Percentiles rank a stretch among this genome's conserved stretches.
Conservation (phyloP, 2,329 filamentous ascomycete genomes). For the Aspergillus fumigatiaffinis region DNA sequence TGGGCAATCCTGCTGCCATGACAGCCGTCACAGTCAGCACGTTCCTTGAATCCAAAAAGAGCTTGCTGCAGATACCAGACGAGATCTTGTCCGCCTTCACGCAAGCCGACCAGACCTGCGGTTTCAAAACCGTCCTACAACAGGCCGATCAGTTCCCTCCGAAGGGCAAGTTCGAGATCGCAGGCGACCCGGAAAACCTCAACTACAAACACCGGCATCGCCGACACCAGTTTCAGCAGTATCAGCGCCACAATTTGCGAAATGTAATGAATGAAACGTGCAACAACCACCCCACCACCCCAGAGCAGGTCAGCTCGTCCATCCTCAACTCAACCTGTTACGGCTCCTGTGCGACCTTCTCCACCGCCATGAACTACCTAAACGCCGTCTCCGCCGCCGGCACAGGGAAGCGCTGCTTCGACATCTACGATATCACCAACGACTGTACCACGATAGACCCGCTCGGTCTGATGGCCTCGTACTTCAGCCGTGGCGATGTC, state of each 20-base stretch:
- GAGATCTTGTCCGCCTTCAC: slow-evolving; percentile 27
- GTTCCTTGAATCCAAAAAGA: slow-evolving; percentile 25
- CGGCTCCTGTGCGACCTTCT: slow-evolving; percentile 33
- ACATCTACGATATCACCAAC: slow-evolving; percentile 32
- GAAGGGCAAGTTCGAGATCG: slow-evolving; percentile 25
- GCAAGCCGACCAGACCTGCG: slow-evolving; percentile 28
- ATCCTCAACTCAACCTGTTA: slow-evolving; percentile 34
- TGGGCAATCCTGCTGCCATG: slow-evolving; percentile 35
- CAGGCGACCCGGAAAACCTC: slow-evolving; percentile 27
- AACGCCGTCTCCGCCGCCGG: slow-evolving; percentile 11
- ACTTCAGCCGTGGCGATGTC: slow-evolving; percentile 33
- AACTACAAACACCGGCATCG: slow-evolving; percentile 20
- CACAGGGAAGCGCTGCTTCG: slow-evolving; percentile 24
- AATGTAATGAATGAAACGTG: slow-evolving; percentile 17
- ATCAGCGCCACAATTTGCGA: slow-evolving; percentile 9
- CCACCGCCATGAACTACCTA: slow-evolving; percentile 32
- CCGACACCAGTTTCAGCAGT: neutral
- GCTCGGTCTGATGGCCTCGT: slow-evolving; percentile 21
- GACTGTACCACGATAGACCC: slow-evolving; percentile 26
- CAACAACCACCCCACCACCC: slow-evolving; percentile 21
- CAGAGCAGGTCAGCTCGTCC: slow-evolving; percentile 22
- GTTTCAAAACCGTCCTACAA: slow-evolving; percentile 27
- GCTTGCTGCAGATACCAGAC: slow-evolving; percentile 21
- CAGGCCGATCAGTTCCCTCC: slow-evolving; percentile 29
- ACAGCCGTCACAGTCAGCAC: slow-evolving; percentile 25